phyloP scores from a whole-genome alignment of 331 rosid species.

The Quercus tomentella region DNA sequence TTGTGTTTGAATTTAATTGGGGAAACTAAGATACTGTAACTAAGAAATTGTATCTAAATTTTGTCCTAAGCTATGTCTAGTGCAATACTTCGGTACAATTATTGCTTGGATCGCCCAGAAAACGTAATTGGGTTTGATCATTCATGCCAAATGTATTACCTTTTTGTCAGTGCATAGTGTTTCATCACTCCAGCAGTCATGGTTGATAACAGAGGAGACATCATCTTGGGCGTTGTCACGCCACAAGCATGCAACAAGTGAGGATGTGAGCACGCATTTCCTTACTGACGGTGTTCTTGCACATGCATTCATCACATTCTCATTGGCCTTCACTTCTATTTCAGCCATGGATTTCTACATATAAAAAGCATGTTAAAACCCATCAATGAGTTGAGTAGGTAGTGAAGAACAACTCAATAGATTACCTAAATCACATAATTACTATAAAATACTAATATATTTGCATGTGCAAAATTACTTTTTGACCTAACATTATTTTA shows the following conservation, averaged over 20 bases:
- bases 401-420: no score
- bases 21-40: no score
- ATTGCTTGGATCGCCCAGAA: background rate
- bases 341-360: constrained; percentile 83
- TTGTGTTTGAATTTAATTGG: no score
- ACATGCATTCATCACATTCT: constrained; percentile 87
- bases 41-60: no score
- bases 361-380: background rate
- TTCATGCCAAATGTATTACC: constrained; percentile 29
- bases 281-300: constrained; percentile 57
- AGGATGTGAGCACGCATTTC: constrained; percentile 82
- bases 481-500: no score
- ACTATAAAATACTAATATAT: no score
- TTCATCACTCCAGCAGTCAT: constrained; percentile 65
- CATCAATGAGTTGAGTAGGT: no score
- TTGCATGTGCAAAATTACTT: no score
- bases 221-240: constrained; percentile 27
- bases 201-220: constrained; percentile 37
- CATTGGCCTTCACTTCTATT: constrained; percentile 60
- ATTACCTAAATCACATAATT: no score
- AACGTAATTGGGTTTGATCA: background rate
- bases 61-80: no score
- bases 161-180: constrained; percentile 58
- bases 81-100: no score
- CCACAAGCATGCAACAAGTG: constrained; percentile 83